Base-by-base conservation (phyloP, 768 basidiomycete species). In the Trametes coccinea region DNA sequence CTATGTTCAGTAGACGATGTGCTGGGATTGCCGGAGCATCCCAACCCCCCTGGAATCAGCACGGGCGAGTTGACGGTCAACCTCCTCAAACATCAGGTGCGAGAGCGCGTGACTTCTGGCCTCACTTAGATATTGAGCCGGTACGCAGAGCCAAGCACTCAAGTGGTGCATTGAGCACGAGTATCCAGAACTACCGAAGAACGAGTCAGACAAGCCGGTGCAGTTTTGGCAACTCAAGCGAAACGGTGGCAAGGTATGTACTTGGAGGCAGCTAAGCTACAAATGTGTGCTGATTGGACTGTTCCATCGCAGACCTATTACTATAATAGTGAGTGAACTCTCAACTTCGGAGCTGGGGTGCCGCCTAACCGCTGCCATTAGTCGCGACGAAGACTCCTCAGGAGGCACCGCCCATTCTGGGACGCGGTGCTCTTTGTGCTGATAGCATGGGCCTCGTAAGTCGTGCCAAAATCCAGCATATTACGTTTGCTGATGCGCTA, bases 161-260 rank as follows among this genome's bases (percentile, higher is more conserved):
- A 84, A 88, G 68, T 97, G 95, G 94, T 92, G 91, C 66, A 79
- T 95, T 31, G 82, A 86, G 14, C 84, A 79, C 30, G 94, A 97
- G 73, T 85, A 92, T 68, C 94, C 95, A 0, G 73, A 74, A 41
- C 74, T 95, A 11, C 95, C 94, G 2, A 82, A 77, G 59, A 81
- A 76, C 34, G 84, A 86, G 52, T 71, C 73, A 0, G 93, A 94
- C 60, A 82, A 79, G 39, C 88, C 92, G 0, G 90, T 93, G 1
- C 95, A 96, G 72, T 94, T 97, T 68, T 97, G 94, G 95, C 87
- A 92, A 68, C 72, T 87, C 31, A 82, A 75, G 67, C 87, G 82
- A 69, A 77, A 73, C 31, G 80, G 78, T 0, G 69, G 71, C 51
- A 85, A 88, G 77, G 90, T 86, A 60, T 16, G 77, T 65, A 14